A percentile compares a stretch with the other conserved stretches of the same genome.
phyloP scores from a whole-genome alignment of 139 green algal species.

The Chlorella sp. region DNA sequence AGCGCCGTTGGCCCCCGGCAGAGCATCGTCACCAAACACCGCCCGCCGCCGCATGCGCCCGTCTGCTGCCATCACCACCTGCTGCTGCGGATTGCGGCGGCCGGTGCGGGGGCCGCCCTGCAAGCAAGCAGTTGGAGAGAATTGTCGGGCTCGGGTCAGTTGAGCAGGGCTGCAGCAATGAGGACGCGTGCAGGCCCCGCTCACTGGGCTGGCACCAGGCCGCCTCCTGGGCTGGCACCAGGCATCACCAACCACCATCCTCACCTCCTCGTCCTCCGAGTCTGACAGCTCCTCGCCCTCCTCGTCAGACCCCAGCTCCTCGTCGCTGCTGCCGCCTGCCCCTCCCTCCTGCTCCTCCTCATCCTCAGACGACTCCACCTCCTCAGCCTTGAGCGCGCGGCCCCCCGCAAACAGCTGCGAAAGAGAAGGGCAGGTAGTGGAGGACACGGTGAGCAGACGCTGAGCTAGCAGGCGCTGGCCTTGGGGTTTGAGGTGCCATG shows the following conservation, averaged over 20 bases:
- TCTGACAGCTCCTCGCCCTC: conserved; percentile 44
- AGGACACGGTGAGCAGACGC: too few species aligned
- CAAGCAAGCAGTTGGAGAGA: neutral
- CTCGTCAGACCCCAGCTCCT: conserved; percentile 22
- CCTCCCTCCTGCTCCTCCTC: conserved; percentile 40
- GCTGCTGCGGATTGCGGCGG: conserved; percentile 25
- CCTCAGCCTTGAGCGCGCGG: conserved; percentile 17
- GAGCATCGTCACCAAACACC: conserved; percentile 47
- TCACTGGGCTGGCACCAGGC: too few species aligned
- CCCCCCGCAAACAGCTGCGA: conserved; percentile 38
- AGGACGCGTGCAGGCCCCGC: too few species aligned
- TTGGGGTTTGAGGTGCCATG: too few species aligned
- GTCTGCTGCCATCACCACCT: conserved; percentile 20
- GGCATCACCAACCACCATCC: too few species aligned
- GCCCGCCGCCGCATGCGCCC: conserved; percentile 68
- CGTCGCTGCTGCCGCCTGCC: conserved; percentile 22
- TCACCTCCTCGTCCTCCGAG: conserved; percentile 53
- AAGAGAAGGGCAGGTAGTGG: too few species aligned
- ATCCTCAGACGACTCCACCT: conserved; percentile 20
- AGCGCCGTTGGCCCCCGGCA: conserved; percentile 5
- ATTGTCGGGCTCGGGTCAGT: neutral
- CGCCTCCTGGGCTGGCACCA: too few species aligned
- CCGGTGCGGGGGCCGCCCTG: neutral
- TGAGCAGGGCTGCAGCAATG: neutral
- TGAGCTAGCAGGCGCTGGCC: too few species aligned